phyloP scores from a whole-genome alignment of 106 monocot genomes.

The Phalaenopsis equestris region DNA sequence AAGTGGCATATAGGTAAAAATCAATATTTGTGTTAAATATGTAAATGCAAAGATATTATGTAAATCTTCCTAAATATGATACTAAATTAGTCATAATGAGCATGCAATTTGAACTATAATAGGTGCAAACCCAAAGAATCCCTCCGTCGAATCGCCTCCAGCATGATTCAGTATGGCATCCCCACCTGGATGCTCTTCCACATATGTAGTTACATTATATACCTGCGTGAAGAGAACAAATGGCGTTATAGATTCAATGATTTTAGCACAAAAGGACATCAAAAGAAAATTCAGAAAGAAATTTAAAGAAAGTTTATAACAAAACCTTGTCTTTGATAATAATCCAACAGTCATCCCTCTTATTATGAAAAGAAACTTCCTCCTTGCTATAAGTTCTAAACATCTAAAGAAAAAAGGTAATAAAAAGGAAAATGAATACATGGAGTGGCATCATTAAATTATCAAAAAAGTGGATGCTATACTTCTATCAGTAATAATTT shows the following conservation, averaged over 20 bases:
- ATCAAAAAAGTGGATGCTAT: neutral
- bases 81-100: neutral
- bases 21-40: too few relatives aligned
- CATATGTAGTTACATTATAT: slow-evolving; percentile 93
- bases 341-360: slow-evolving; percentile 91
- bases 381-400: slow-evolving; percentile 49
- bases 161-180: slow-evolving; percentile 93
- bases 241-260: neutral
- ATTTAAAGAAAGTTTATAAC: neutral
- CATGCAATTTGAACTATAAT: neutral
- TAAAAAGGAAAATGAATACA: neutral
- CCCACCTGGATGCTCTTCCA: slow-evolving; percentile 95
- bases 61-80: neutral
- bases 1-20: too few relatives aligned
- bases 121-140: slow-evolving; percentile 75
- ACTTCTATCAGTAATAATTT: neutral
- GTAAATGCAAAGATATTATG: too few relatives aligned
- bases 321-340: slow-evolving; percentile 88
- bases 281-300: neutral
- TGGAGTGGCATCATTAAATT: neutral
- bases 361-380: slow-evolving; percentile 71
- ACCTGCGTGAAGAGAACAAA: slow-evolving; percentile 33
- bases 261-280: neutral
- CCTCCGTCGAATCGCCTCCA: slow-evolving; percentile 88
- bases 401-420: slow-evolving; percentile 15